A percentile compares a stretch with the other conserved stretches of the same genome.
Conservation (phyloP, 768 basidiomycete species). For the Leccinum uliginosum region DNA sequence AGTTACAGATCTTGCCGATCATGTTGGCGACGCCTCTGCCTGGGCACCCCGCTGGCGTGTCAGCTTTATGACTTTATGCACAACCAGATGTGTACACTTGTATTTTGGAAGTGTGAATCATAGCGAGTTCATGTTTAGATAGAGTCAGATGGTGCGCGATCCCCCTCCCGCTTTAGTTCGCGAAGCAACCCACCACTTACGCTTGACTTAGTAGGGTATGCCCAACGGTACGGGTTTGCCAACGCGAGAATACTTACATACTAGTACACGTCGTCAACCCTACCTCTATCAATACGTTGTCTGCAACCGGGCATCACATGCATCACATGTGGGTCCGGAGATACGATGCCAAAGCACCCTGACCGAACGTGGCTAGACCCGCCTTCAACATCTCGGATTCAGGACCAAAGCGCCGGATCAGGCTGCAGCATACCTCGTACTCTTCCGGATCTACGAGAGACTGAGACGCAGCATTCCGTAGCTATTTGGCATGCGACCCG, state of each 20-base stretch:
- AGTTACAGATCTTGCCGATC: conserved; percentile 47
- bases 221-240: background rate
- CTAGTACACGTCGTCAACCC: background rate
- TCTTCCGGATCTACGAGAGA: conserved; percentile 21
- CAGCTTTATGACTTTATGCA: background rate
- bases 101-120: too few species aligned
- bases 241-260: background rate
- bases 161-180: background rate
- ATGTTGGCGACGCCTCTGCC: conserved; percentile 26
- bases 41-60: background rate
- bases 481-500: too few species aligned
- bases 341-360: background rate
- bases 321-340: background rate
- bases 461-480: conserved; percentile 54
- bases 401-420: conserved; percentile 45
- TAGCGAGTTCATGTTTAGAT: background rate
- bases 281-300: background rate
- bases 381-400: conserved; percentile 40
- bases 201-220: background rate
- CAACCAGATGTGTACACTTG: background rate
- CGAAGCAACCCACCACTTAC: background rate
- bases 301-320: background rate
- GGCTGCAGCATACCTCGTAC: conserved; percentile 45
- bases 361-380: conserved; percentile 32
- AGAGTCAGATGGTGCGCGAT: background rate